These are phyloP conservation scores for Pulveroboletus sp. DNA, from an alignment of 768 basidiomycete genomes.

Conservation along the genomic window DNA sequence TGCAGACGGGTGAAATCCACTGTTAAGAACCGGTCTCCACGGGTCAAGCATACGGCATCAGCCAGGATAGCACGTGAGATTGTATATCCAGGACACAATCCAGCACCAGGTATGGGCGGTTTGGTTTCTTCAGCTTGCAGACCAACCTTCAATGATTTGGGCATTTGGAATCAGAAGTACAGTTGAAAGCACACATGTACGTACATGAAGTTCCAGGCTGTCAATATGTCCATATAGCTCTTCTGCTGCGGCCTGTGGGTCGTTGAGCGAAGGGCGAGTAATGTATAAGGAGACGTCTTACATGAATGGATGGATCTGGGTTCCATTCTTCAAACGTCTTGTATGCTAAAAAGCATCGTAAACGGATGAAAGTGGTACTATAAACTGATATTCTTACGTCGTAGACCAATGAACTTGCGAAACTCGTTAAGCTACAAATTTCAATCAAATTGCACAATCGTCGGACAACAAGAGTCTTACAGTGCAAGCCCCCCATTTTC, in stretches of 20 bases:
- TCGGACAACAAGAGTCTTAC: constrained; percentile 36
- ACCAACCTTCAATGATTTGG: constrained; percentile 42
- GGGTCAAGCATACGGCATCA: constrained; percentile 71
- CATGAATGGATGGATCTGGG: constrained; percentile 52
- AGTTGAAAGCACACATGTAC: constrained; percentile 17
- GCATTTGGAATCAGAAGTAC: background rate
- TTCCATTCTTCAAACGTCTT: constrained; percentile 72
- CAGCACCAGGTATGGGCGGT: constrained; percentile 60
- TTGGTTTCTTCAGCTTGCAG: constrained; percentile 76
- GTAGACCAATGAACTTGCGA: constrained; percentile 66
- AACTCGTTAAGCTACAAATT: constrained; percentile 61
- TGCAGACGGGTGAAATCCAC: constrained; percentile 71
- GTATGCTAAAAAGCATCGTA: constrained; percentile 47
- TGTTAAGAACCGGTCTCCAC: constrained; percentile 80
- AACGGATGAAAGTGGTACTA: background rate
- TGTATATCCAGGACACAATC: constrained; percentile 80
- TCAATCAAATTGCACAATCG: background rate
- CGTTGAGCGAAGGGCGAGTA: background rate
- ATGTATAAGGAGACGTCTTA: constrained; percentile 26
- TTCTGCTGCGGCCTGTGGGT: constrained; percentile 53
- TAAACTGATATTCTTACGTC: constrained; percentile 42
- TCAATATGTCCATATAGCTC: constrained; percentile 70
- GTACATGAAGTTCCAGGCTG: constrained; percentile 74
- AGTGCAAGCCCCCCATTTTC: constrained; percentile 72
- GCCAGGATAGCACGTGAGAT: constrained; percentile 82